These are phyloP conservation scores for Pelargonium australe DNA, from an alignment of 441 rosid species.

Conservation along the genomic window DNA sequence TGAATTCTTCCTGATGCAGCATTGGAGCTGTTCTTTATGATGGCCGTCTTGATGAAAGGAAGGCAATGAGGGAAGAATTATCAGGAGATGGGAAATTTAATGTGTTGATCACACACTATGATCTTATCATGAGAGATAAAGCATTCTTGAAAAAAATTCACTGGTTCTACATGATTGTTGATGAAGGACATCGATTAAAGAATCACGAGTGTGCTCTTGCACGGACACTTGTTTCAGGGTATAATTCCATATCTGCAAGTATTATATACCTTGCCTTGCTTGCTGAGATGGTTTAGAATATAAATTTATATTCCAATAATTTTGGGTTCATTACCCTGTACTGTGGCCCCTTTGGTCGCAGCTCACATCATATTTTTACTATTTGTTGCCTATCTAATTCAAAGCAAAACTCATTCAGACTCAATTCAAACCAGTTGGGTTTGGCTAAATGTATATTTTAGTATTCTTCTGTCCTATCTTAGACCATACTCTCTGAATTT, in stretches of 20 bases:
- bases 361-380: too few relatives aligned
- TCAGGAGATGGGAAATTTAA: constrained; percentile 60
- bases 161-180: constrained; percentile 93
- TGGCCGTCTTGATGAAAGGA: constrained; percentile 95
- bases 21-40: constrained; percentile 90
- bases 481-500: too few relatives aligned
- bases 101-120: constrained; percentile 92
- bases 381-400: too few relatives aligned
- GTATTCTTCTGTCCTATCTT: too few relatives aligned
- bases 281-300: neutral
- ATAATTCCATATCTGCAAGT: constrained; percentile 22
- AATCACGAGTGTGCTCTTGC: constrained; percentile 94
- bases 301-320: too few relatives aligned
- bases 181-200: constrained; percentile 99
- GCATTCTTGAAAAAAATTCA: constrained; percentile 79
- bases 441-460: too few relatives aligned
- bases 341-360: too few relatives aligned
- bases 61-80: constrained; percentile 68
- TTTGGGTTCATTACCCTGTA: too few relatives aligned
- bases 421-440: too few relatives aligned
- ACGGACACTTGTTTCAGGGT: constrained; percentile 77
- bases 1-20: constrained; percentile 41
- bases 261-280: constrained; percentile 12
- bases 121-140: constrained; percentile 94
- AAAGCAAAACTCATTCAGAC: too few relatives aligned